Evolutionary conservation across 257 asterid species (phyloP), one percentile per base, ranked within the genome.

Genomic region (Apocynum venetum): DNA sequence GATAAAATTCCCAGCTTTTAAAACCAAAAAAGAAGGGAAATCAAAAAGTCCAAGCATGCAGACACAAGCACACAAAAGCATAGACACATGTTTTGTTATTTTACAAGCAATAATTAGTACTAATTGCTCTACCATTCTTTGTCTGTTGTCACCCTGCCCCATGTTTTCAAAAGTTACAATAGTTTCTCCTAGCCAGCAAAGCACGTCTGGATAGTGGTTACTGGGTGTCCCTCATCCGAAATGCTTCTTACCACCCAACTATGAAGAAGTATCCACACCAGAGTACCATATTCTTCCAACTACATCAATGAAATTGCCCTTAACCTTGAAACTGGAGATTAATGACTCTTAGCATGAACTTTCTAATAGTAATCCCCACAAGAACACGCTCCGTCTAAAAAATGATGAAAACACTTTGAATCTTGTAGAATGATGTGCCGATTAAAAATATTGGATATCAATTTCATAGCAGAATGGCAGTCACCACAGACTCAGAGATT

Each of bases 391-490:
- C 31, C 31, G 31, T 25, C 31, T 25, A 25, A 25, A 25, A 25
- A 25, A 25, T 25, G 31, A 25, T 25, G 31, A 25, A 92, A 93
- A 43, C 91, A 49, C 71, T 90, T 93, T 4, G 97, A 87, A 86
- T 93, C 97, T 78, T 97, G 75, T n/a, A 92, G 80, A 69, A 90
- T 48, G 46, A 92, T 72, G 76, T 82, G 83, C 11, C 92, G 79
- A 20, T 41, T 51, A 66, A 81, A 89, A 49, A 85, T 87, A 81
- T 44, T 72, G 0, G 98, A 92, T 35, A 88, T 61, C 35, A 83
- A 87, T 78, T 87, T 93, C 91, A 88, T 88, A 2, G 92, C 92
- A 9, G 92, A 25, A 25, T 25, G 31, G 31, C 31, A 25, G 31
- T 25, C 31, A 25, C 31, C 31, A 25, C 31, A 25, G 31, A 25